Evolutionary conservation across 2,329 filamentous ascomycete genomes (phyloP).

Genomic region (Helotiales sp.): DNA sequence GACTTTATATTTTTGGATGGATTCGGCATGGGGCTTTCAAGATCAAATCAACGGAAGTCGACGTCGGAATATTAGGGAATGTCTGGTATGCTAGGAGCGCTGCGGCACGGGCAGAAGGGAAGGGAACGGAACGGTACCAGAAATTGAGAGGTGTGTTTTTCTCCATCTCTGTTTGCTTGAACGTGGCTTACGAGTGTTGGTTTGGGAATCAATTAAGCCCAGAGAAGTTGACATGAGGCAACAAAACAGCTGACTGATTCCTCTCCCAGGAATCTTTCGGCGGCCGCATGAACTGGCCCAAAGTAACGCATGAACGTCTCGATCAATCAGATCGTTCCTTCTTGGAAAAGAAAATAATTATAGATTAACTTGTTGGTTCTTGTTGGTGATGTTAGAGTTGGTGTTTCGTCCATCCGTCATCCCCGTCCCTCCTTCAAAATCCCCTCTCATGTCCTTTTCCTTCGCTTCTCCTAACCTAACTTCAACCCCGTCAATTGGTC

Average conservation of each 20-base stretch:
- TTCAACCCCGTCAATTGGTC: background rate
- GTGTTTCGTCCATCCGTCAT: background rate
- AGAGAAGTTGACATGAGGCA: too few relatives aligned
- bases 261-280: background rate
- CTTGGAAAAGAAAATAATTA: background rate
- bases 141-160: background rate
- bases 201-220: background rate
- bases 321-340: slow-evolving; percentile 4
- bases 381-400: background rate
- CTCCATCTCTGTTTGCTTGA: background rate
- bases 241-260: background rate
- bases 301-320: background rate
- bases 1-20: background rate
- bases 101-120: background rate
- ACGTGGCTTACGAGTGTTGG: background rate
- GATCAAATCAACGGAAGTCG: too few relatives aligned
- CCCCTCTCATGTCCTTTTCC: background rate
- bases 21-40: background rate
- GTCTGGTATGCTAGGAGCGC: background rate
- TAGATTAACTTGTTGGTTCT: background rate
- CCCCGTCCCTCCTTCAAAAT: background rate
- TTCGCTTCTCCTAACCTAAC: background rate
- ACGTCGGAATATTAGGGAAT: too few relatives aligned
- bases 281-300: background rate
- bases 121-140: background rate